Base-by-base conservation (phyloP, 345 rosid genomes). In the Citrus inodora region DNA sequence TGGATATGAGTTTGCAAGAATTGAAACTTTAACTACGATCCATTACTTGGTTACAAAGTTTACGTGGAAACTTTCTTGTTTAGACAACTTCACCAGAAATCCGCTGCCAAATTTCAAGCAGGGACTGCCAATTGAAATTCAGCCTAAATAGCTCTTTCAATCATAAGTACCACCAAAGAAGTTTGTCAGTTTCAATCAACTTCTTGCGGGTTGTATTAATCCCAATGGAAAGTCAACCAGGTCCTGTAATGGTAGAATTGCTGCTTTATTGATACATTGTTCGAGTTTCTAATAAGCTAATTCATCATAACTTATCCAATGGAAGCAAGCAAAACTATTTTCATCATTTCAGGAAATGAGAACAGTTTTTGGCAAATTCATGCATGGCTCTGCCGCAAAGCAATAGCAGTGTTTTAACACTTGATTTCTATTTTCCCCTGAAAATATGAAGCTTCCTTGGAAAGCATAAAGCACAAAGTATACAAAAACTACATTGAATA, bases 1-100 rank as follows among this genome's bases (percentile, higher is more conserved):
- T 6, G 87, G 80, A 32, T 42, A 60, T 27, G 86, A 87, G 61
- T 87, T 87, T 66, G 83, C 84, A 1, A 80, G 83, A 35, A 61
- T 87, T 35, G 86, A 84, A 80, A 84, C 84, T 2, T 60, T 82
- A 5, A 71, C 59, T 25, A 51, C 80, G 6, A 78, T 80, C 3
- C 86, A 84, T 55, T 65, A 82, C 64, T 13, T 82, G 65, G 84
- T 82, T 63, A 86, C 79, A 38, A 48, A 13, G 7, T 80, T 82
- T 66, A 76, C 66, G 3, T 80, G 85, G 81, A 80, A 80, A 48
- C 71, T 81, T 9, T 66, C 78, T 38, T 27, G 28, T 53, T 4
- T 4, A 13, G 30, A 9, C 37, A 28, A 30, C 6, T 62, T 62
- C 67, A 10, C 67, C 21, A 62, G 67, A 27, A 28, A 28, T 16